A percentile compares a stretch with the other conserved stretches of the same genome.
phyloP scores from a whole-genome alignment of 2,329 filamentous ascomycete genomes.

The Macrophomina tecta region DNA sequence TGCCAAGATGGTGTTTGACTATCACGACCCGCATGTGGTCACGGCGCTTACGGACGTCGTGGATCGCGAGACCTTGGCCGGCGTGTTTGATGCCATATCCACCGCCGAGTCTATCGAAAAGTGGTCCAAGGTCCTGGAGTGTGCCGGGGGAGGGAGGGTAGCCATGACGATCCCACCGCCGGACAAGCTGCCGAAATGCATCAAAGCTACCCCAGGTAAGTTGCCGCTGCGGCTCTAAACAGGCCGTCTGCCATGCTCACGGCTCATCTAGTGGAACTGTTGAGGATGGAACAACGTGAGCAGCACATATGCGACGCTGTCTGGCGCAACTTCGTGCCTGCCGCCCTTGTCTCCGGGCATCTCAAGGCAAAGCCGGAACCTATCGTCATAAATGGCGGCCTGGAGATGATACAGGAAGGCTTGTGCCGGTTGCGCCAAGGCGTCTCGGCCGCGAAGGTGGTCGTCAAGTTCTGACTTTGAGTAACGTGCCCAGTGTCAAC shows the following conservation, averaged over 20 bases:
- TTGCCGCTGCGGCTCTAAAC: too few relatives aligned
- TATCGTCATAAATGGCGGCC: conserved; percentile 38
- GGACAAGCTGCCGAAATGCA: neutral
- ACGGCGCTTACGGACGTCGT: conserved; percentile 22
- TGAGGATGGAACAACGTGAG: neutral
- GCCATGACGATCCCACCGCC: neutral
- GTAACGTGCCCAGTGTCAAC: neutral
- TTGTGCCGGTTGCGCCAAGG: conserved; percentile 39
- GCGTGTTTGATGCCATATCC: conserved; percentile 6
- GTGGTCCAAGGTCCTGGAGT: neutral
- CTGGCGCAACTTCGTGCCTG: conserved; percentile 10
- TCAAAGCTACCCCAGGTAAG: conserved; percentile 1
- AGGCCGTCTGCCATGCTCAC: neutral
- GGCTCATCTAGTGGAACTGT: neutral
- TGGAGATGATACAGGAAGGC: conserved; percentile 39
- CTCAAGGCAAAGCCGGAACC: conserved; percentile 18
- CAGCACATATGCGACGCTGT: neutral
- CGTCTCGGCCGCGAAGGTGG: conserved; percentile 43
- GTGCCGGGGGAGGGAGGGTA: neutral
- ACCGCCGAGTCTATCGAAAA: neutral
- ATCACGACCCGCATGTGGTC: conserved; percentile 17
- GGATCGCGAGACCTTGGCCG: neutral
- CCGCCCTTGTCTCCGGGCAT: neutral
- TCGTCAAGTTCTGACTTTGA: conserved; percentile 35
- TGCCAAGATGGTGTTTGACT: conserved; percentile 3